These are phyloP conservation scores for Coemansia sp. DNA, from an alignment of 192 early-diverging fungal species.

Conservation along the genomic window DNA sequence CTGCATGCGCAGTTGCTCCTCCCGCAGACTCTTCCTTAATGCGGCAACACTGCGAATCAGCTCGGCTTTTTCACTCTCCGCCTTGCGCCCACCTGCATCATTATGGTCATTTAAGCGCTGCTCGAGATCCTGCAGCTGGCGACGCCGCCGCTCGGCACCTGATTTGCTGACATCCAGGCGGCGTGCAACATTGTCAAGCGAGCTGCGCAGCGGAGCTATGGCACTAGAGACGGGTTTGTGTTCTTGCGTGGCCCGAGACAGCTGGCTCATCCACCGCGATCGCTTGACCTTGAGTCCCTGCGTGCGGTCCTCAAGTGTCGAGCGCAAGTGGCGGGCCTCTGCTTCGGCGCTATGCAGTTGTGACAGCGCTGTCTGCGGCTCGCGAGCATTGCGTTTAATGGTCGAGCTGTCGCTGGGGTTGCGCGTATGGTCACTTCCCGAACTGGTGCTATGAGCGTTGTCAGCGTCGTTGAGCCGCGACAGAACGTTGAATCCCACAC, in stretches of 20 bases:
- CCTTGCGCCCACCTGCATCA: too few relatives aligned
- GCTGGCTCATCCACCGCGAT: not conserved
- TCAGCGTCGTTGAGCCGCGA: slow-evolving; percentile 5
- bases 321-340: slow-evolving; percentile 11
- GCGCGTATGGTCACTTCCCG: not conserved
- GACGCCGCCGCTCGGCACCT: too few relatives aligned
- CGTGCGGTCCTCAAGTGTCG: slow-evolving; percentile 11
- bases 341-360: slow-evolving; percentile 13
- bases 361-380: too few relatives aligned
- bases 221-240: not conserved
- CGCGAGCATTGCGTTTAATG: not conserved
- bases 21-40: too few relatives aligned
- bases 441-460: not conserved
- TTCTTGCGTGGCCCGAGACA: not conserved
- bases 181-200: too few relatives aligned
- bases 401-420: not conserved
- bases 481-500: slow-evolving; percentile 2
- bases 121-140: too few relatives aligned
- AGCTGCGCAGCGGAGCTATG: too few relatives aligned
- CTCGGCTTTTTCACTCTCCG: too few relatives aligned
- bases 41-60: too few relatives aligned
- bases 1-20: too few relatives aligned
- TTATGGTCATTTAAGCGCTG: too few relatives aligned
- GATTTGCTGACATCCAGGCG: too few relatives aligned
- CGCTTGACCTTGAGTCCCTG: not conserved